Percentiles rank a stretch among this genome's conserved stretches.
phyloP scores from a whole-genome alignment of 2,329 filamentous ascomycete genomes.

The Fusarium albidum region DNA sequence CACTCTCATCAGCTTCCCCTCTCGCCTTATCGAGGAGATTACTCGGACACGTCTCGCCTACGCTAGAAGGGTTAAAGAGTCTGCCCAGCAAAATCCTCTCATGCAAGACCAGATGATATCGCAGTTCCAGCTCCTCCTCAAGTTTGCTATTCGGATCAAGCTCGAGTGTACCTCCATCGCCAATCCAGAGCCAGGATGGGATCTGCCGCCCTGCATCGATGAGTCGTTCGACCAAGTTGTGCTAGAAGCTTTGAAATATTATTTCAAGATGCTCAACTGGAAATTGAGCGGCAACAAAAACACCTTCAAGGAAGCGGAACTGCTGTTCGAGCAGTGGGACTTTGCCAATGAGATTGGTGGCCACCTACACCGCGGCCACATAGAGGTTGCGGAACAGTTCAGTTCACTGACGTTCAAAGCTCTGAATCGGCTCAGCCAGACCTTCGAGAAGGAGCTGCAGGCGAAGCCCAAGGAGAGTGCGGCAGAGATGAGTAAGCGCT shows the following conservation, averaged over 20 bases:
- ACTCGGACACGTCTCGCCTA: slow-evolving; percentile 92
- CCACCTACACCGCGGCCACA: slow-evolving; percentile 90
- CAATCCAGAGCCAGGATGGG: slow-evolving; percentile 90
- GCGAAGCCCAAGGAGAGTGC: slow-evolving; percentile 84
- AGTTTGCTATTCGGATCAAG: slow-evolving; percentile 92
- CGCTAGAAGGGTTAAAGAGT: slow-evolving; percentile 94
- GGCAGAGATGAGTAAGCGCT: slow-evolving; percentile 93
- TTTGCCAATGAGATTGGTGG: slow-evolving; percentile 94
- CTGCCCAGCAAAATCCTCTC: slow-evolving; percentile 88
- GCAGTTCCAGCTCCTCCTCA: slow-evolving; percentile 93
- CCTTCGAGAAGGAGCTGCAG: slow-evolving; percentile 91
- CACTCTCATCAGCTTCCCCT: slow-evolving; percentile 96
- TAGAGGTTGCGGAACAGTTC: slow-evolving; percentile 98
- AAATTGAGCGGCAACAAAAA: slow-evolving; percentile 98
- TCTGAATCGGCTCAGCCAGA: slow-evolving; percentile 83
- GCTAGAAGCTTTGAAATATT: slow-evolving; percentile 92
- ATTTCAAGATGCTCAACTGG: slow-evolving; percentile 99
- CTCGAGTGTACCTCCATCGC: slow-evolving; percentile 85
- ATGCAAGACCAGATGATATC: slow-evolving; percentile 98
- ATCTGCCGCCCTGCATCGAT: slow-evolving; percentile 93
- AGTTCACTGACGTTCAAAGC: slow-evolving; percentile 94
- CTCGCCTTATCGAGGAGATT: slow-evolving; percentile 94
- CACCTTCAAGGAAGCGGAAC: slow-evolving; percentile 98
- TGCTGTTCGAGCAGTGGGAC: slow-evolving; percentile 97
- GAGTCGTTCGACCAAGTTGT: slow-evolving; percentile 95